phyloP scores from a whole-genome alignment of 768 basidiomycete genomes.

The Hortiboletus campestris region DNA sequence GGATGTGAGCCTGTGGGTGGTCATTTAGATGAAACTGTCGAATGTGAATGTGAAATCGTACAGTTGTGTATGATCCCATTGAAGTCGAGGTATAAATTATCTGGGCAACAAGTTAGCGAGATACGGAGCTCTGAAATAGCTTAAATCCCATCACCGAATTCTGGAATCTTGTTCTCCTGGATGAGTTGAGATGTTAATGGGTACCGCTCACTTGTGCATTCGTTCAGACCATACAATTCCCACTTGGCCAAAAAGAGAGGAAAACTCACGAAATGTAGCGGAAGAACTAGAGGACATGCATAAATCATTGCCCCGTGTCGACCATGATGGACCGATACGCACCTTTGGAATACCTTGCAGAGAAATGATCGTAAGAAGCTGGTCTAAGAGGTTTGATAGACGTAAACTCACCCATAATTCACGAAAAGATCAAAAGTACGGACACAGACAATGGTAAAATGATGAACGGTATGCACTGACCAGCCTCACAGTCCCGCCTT shows the following conservation, averaged over 20 bases:
- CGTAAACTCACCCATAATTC: conserved; percentile 22
- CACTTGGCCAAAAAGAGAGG: too few species aligned
- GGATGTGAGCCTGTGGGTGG: conserved; percentile 76
- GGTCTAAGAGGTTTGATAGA: neutral
- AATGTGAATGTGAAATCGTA: conserved; percentile 6
- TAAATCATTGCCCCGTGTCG: conserved; percentile 5
- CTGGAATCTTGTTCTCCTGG: conserved; percentile 97
- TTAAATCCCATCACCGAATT: conserved; percentile 67
- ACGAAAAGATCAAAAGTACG: conserved; percentile 5
- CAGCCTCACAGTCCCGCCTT: neutral
- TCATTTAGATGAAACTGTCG: neutral
- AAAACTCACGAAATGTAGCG: conserved; percentile 84
- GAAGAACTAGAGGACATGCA: conserved; percentile 67
- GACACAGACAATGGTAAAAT: conserved; percentile 4
- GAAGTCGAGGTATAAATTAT: conserved; percentile 92
- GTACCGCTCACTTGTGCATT: conserved; percentile 79
- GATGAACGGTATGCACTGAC: neutral
- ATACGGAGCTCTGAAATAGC: neutral
- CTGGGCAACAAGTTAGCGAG: conserved; percentile 37
- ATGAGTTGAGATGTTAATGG: conserved; percentile 97
- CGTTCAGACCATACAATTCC: conserved; percentile 11
- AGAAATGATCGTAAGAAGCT: conserved; percentile 1
- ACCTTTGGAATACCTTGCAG: conserved; percentile 65
- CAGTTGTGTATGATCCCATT: conserved; percentile 92
- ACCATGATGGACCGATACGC: conserved; percentile 14